Conservation (phyloP, 208 protist species). For the Wallacemonas sp. region DNA sequence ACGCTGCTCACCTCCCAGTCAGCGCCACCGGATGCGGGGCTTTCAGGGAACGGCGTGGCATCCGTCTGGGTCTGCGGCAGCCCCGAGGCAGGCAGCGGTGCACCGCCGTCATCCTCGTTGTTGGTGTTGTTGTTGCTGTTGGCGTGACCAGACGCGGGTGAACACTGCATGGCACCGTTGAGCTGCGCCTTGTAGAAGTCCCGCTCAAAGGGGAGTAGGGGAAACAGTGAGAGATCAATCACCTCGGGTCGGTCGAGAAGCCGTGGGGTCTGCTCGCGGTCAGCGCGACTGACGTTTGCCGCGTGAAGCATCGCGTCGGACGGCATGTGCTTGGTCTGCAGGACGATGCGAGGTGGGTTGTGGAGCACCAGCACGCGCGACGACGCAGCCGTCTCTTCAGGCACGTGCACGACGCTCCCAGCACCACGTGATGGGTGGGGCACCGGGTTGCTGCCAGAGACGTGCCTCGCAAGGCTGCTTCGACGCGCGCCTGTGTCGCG, state of each 20-base stretch:
- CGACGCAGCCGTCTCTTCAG: not conserved
- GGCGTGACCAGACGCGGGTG: not conserved
- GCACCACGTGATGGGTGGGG: not conserved
- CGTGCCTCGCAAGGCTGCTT: no score
- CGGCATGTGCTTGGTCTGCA: slow-evolving; percentile 28
- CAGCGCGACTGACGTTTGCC: slow-evolving; percentile 28
- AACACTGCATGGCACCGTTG: not conserved
- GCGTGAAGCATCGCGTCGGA: slow-evolving; percentile 23
- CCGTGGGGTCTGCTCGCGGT: slow-evolving; percentile 27
- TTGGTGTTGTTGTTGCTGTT: not conserved
- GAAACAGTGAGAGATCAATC: slow-evolving; percentile 31
- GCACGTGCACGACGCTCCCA: not conserved
- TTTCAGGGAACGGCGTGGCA: no score
- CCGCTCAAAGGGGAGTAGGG: slow-evolving; percentile 45
- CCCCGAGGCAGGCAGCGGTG: not conserved
- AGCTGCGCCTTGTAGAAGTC: slow-evolving; percentile 64
- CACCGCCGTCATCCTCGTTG: not conserved
- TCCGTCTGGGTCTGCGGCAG: not conserved
- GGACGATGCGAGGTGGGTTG: slow-evolving; percentile 55
- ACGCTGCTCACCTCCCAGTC: not conserved
- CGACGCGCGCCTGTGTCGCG: no score
- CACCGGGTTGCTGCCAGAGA: no score
- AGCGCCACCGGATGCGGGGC: not conserved
- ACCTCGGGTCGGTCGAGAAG: slow-evolving; percentile 34
- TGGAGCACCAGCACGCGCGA: slow-evolving; percentile 45